These are phyloP conservation scores for Suillus hirtellus DNA, from an alignment of 768 basidiomycete genomes.

Conservation along the genomic window DNA sequence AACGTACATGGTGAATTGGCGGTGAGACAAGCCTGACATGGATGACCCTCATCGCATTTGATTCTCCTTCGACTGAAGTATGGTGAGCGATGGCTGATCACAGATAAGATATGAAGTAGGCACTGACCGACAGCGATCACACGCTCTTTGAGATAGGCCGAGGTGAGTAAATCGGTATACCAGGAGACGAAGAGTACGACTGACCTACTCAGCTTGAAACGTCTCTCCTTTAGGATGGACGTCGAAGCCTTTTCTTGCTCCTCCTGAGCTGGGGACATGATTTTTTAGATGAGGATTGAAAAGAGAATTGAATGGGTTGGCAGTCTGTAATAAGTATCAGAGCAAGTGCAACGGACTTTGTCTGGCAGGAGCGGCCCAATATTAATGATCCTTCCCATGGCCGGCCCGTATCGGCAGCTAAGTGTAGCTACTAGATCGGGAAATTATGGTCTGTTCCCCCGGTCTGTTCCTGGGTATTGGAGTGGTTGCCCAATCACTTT, in stretches of 20 bases:
- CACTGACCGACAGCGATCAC: constrained; percentile 87
- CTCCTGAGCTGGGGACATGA: constrained; percentile 35
- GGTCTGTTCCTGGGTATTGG: constrained; percentile 19
- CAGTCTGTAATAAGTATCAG: constrained; percentile 29
- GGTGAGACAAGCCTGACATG: constrained; percentile 84
- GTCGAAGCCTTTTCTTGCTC: constrained; percentile 46
- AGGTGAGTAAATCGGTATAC: constrained; percentile 7
- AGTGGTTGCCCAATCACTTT: neutral
- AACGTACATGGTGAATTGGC: constrained; percentile 83
- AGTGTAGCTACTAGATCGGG: constrained; percentile 25
- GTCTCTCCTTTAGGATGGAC: constrained; percentile 70
- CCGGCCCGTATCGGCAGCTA: constrained; percentile 29
- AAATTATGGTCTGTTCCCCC: constrained; percentile 16
- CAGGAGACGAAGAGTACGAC: constrained; percentile 19
- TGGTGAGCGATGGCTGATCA: neutral
- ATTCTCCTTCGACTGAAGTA: constrained; percentile 69
- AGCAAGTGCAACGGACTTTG: constrained; percentile 16
- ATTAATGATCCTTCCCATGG: constrained; percentile 6
- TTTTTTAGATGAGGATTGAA: constrained; percentile 12
- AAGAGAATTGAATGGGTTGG: constrained; percentile 8
- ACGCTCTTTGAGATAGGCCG: constrained; percentile 55
- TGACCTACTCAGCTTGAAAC: constrained; percentile 87
- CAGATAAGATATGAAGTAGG: constrained; percentile 7
- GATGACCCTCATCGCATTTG: constrained; percentile 88
- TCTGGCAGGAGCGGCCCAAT: neutral